These are phyloP conservation scores for Pythium utonaiense DNA, from an alignment of 352 stramenopile genomes.

Conservation along the genomic window DNA sequence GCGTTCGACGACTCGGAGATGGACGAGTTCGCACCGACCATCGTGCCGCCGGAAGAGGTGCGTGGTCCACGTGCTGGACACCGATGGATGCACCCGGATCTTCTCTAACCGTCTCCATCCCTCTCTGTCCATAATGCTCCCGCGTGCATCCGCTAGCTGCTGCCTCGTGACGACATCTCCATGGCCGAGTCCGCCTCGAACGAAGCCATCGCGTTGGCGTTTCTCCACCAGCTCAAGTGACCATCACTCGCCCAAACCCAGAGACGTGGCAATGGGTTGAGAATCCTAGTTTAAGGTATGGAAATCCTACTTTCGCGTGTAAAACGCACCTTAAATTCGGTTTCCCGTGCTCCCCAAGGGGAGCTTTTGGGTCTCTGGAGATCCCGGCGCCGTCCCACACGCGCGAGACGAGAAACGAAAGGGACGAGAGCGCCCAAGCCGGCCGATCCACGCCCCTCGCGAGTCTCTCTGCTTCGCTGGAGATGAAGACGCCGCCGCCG, in stretches of 20 bases:
- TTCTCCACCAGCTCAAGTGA: conserved; percentile 14
- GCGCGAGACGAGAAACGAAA: neutral
- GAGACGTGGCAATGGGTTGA: conserved; percentile 13
- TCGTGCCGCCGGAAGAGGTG: conserved; percentile 33
- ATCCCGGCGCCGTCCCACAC: neutral
- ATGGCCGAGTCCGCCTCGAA: neutral
- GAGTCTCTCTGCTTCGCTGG: neutral
- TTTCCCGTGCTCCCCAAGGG: conserved; percentile 2
- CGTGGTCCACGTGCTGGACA: neutral
- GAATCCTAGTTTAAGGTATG: neutral
- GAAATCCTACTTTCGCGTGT: neutral
- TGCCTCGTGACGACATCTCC: neutral
- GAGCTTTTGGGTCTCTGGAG: conserved; percentile 16
- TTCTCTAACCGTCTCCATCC: neutral
- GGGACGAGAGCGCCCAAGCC: too few relatives aligned
- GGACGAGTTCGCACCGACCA: conserved; percentile 28
- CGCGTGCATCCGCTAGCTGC: neutral
- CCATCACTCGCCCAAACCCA: conserved; percentile 15
- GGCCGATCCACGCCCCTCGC: too few relatives aligned
- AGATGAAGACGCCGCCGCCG: conserved; percentile 1
- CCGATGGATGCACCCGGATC: neutral
- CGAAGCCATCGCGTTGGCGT: conserved; percentile 20
- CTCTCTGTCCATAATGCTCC: neutral
- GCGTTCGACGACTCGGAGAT: conserved; percentile 9
- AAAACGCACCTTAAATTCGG: neutral